phyloP scores from a whole-genome alignment of 2,329 filamentous ascomycete genomes.

The Colletotrichum eremochloae region DNA sequence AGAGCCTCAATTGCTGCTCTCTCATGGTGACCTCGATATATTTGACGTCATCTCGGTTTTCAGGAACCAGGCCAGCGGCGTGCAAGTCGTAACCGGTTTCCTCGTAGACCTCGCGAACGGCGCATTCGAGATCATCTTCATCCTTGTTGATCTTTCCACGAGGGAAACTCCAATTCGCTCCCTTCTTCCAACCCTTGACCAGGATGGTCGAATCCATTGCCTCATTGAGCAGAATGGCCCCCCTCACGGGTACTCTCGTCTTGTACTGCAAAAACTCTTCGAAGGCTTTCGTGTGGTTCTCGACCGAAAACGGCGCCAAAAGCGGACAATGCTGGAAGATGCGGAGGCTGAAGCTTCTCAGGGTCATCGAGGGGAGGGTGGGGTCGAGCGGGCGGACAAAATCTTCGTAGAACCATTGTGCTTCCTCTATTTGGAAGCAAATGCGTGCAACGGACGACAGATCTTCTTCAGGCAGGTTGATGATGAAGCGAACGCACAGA shows the following conservation, averaged over 20 bases:
- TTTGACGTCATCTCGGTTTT: conserved; percentile 76
- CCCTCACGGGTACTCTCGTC: conserved; percentile 91
- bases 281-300: conserved; percentile 85
- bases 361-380: conserved; percentile 83
- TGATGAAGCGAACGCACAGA: conserved; percentile 96
- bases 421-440: conserved; percentile 98
- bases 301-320: conserved; percentile 82
- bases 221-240: conserved; percentile 92
- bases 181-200: conserved; percentile 98
- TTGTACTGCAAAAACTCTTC: conserved; percentile 96
- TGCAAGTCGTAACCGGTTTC: conserved; percentile 92
- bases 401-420: conserved; percentile 99
- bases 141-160: conserved; percentile 98
- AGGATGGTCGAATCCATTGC: conserved; percentile 95
- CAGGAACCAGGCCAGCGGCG: conserved; percentile 80
- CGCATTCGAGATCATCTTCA: conserved; percentile 93
- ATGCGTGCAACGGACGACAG: conserved; percentile 91
- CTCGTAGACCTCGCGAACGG: conserved; percentile 93
- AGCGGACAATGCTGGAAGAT: conserved; percentile 97
- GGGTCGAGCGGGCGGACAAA: conserved; percentile 94
- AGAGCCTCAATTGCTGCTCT: conserved; percentile 93
- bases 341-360: conserved; percentile 87
- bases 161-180: conserved; percentile 95
- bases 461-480: conserved; percentile 94
- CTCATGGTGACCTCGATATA: conserved; percentile 90